A percentile compares a stretch with the other conserved stretches of the same genome.
These are phyloP conservation scores for Boletus speciosus DNA, from an alignment of 768 basidiomycete genomes.

Conservation along the genomic window DNA sequence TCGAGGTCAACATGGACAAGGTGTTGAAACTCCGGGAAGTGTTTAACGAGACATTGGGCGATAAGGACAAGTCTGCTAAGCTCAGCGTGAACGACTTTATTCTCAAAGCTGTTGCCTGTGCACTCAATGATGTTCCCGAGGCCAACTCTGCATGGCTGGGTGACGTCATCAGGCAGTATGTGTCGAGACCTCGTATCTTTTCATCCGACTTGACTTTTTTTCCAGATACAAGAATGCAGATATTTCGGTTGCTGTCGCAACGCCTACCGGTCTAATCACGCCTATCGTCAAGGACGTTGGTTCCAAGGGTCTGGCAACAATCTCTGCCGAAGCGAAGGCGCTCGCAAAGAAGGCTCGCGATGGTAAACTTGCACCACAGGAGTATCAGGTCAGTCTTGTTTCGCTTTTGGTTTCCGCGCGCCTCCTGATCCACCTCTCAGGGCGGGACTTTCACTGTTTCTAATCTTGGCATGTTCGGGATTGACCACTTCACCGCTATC, in stretches of 20 bases:
- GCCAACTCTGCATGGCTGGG: conserved; percentile 98
- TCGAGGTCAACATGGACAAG: conserved; percentile 96
- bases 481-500: conserved; percentile 96
- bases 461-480: conserved; percentile 97
- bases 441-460: conserved; percentile 99
- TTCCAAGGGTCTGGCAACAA: conserved; percentile 86
- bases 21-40: conserved; percentile 90
- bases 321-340: conserved; percentile 88
- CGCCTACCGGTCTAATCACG: conserved; percentile 92
- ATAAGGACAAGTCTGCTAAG: conserved; percentile 88
- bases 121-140: conserved; percentile 92
- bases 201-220: not conserved
- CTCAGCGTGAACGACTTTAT: conserved; percentile 98
- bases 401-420: not conserved
- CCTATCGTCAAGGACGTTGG: conserved; percentile 95
- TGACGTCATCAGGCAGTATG: conserved; percentile 91
- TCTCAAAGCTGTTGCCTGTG: conserved; percentile 90
- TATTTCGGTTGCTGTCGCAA: conserved; percentile 95
- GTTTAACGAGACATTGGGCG: conserved; percentile 85
- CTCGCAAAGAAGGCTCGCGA: conserved; percentile 96
- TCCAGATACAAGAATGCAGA: conserved; percentile 92
- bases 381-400: conserved; percentile 75
- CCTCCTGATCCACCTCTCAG: conserved; percentile 34
- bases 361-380: conserved; percentile 89
- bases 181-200: not conserved